phyloP scores from a whole-genome alignment of 2,329 filamentous ascomycete genomes.

The Epichloe typhina region DNA sequence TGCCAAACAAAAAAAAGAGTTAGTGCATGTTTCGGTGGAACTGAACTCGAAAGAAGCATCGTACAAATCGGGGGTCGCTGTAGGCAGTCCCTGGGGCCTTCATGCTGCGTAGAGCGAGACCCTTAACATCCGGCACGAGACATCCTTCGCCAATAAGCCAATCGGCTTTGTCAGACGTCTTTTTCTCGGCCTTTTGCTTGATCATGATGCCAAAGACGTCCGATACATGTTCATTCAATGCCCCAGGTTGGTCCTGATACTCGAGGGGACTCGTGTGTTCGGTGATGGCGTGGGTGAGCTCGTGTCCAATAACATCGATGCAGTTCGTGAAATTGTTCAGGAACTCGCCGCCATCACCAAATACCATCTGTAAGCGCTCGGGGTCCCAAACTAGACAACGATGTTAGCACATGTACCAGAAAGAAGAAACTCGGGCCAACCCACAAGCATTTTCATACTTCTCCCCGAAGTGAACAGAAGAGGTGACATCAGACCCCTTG shows the following conservation, averaged over 20 bases:
- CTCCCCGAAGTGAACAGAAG: slow-evolving; percentile 39
- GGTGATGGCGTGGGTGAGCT: slow-evolving; percentile 42
- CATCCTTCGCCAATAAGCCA: slow-evolving; percentile 43
- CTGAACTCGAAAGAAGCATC: slow-evolving; percentile 8
- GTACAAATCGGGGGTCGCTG: slow-evolving; percentile 36
- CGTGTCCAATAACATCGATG: slow-evolving; percentile 44
- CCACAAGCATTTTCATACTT: slow-evolving; percentile 38
- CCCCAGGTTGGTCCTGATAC: slow-evolving; percentile 38
- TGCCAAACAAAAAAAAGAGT: slow-evolving; percentile 7
- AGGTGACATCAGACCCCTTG: slow-evolving; percentile 33
- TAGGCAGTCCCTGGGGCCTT: slow-evolving; percentile 40
- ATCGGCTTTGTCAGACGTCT: slow-evolving; percentile 32
- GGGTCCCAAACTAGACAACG: slow-evolving; percentile 32
- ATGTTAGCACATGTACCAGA: not conserved
- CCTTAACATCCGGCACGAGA: slow-evolving; percentile 36
- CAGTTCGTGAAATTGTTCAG: slow-evolving; percentile 37
- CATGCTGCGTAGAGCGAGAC: slow-evolving; percentile 39
- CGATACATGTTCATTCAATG: slow-evolving; percentile 42
- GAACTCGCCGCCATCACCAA: slow-evolving; percentile 40
- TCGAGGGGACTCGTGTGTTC: slow-evolving; percentile 35
- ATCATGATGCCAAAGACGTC: slow-evolving; percentile 46
- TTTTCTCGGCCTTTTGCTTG: slow-evolving; percentile 36
- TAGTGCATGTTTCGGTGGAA: too few species aligned
- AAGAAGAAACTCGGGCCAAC: not conserved
- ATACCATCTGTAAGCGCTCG: slow-evolving; percentile 37